Evolutionary conservation across 768 basidiomycete species (phyloP).

Genomic region (Kondoa subrosea): DNA sequence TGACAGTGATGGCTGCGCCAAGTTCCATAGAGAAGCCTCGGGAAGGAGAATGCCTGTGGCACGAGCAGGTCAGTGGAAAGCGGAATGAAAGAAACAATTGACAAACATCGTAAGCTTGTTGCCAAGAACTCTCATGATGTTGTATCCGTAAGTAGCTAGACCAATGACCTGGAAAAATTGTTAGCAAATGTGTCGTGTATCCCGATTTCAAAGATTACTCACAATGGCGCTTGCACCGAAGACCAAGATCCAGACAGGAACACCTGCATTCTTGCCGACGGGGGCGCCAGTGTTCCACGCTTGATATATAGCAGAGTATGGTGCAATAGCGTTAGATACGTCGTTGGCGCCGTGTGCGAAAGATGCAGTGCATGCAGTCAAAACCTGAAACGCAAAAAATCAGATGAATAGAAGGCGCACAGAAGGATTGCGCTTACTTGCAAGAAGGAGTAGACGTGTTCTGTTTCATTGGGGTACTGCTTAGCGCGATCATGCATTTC

Average conservation of each 20-base stretch:
- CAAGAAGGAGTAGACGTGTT: conserved; percentile 36
- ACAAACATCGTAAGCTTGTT: conserved; percentile 36
- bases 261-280: neutral
- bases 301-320: conserved; percentile 34
- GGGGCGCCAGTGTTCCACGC: conserved; percentile 31
- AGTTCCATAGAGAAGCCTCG: conserved; percentile 39
- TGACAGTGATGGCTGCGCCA: conserved; percentile 36
- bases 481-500: conserved; percentile 30
- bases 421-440: no score
- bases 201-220: neutral
- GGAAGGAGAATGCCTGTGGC: conserved; percentile 36
- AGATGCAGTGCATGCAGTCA: conserved; percentile 36
- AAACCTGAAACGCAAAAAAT: conserved; percentile 9
- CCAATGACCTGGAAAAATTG: conserved; percentile 24
- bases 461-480: conserved; percentile 36
- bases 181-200: neutral
- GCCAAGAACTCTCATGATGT: conserved; percentile 28
- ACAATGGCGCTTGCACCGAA: neutral
- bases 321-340: conserved; percentile 32
- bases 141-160: conserved; percentile 27
- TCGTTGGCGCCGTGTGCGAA: conserved; percentile 39
- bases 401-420: no score
- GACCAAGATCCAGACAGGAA: neutral
- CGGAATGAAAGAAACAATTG: no score
- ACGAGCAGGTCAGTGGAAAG: no score